Conservation (phyloP, 768 basidiomycete genomes). For the Lactifluus echinatus region DNA sequence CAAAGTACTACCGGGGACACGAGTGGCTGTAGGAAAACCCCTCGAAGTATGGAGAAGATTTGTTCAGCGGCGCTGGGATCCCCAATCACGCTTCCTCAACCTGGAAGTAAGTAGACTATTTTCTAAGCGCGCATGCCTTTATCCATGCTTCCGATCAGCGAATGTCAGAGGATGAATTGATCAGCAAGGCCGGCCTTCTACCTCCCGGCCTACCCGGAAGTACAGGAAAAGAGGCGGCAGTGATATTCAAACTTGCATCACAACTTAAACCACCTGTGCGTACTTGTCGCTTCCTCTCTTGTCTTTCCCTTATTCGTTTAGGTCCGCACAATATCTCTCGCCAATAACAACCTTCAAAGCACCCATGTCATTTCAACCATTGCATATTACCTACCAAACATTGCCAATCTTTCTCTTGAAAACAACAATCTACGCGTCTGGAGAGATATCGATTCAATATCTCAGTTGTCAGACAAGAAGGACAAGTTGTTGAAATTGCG, state of each 20-base stretch:
- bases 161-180: constrained; percentile 67
- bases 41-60: constrained; percentile 72
- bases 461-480: constrained; percentile 49
- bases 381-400: constrained; percentile 64
- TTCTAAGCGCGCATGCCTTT: neutral
- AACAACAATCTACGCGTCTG: constrained; percentile 63
- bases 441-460: constrained; percentile 63
- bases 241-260: constrained; percentile 82
- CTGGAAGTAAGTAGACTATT: constrained; percentile 55
- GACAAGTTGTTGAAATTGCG: constrained; percentile 55
- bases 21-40: constrained; percentile 28
- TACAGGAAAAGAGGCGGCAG: constrained; percentile 56
- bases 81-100: constrained; percentile 62
- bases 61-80: constrained; percentile 64
- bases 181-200: constrained; percentile 60
- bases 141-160: constrained; percentile 37
- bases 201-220: constrained; percentile 65
- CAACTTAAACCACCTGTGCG: constrained; percentile 67
- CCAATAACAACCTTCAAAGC: constrained; percentile 60
- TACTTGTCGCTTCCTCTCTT: constrained; percentile 2
- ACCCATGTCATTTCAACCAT: constrained; percentile 55
- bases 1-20: constrained; percentile 16
- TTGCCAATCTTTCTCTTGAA: constrained; percentile 73
- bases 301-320: constrained; percentile 22
- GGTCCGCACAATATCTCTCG: constrained; percentile 79